Evolutionary conservation across 169 alveolate genomes (phyloP), one percentile per base, ranked within the genome.

Genomic region (Theileria sp.): DNA sequence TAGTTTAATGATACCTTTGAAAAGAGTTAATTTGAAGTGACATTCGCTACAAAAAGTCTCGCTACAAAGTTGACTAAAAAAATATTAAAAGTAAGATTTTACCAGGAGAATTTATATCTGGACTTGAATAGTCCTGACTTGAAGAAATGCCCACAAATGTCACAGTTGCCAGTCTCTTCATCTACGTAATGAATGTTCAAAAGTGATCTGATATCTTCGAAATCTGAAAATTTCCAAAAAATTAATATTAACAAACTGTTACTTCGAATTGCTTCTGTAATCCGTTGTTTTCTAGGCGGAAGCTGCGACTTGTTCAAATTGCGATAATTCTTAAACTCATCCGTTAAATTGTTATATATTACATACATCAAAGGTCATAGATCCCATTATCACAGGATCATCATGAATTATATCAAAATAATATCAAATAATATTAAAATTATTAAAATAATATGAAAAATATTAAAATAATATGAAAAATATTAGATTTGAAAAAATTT

Each of bases 241-340:
- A 21, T 34, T 5, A 26, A n/a, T 60, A 10, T n/a, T 21, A 50
- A 77, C 81, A 4, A 25, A 83, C 89, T 28, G 69, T 73, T 77
- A 13, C 19, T 64, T 54, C 67, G 32, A 30, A 83, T 77, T n/a
- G 89, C 89, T 10, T 50, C 44, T 32, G 77, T 76, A 9, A 83
- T 72, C 8, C 89, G 74, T 32, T 77, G 78, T 21, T 68, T 75
- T 51, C 89, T 75, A 13, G 89, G 89, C 5, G 87, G 89, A 15
- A 80, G 34, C 3, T 80, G 69, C 34, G 86, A 79, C 10, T 78
- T 79, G 13, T 77, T 75, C 65, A 44, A 44, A 5, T 61, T 77
- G 49, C 89, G 89, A 51, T 30, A 50, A 19, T 17, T 64, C 30
- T 56, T 61, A 25, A 64, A 83, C 50, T 83, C 89, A 1, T 83